Conservation (phyloP, 352 stramenopile species). For the Pythium brassicae region DNA sequence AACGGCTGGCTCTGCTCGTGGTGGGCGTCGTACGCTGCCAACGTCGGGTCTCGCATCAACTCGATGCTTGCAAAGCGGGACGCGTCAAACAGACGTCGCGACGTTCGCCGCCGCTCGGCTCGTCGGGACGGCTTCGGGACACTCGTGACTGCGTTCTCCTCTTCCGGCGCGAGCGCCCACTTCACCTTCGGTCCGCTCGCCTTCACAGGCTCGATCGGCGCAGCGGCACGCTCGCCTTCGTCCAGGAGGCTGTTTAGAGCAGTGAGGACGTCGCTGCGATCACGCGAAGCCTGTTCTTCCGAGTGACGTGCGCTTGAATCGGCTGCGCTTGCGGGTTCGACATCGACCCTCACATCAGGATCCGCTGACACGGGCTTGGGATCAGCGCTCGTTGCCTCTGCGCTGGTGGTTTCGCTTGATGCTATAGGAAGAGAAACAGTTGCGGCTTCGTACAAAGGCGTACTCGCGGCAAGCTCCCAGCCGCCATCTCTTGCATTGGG, state of each 20-base stretch:
- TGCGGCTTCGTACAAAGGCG: too few relatives aligned
- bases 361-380: too few relatives aligned
- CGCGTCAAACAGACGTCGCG: slow-evolving; percentile 22
- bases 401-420: too few relatives aligned
- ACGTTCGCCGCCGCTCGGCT: slow-evolving; percentile 27
- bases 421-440: too few relatives aligned
- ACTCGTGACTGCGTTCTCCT: neutral
- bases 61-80: slow-evolving; percentile 21
- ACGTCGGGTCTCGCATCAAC: slow-evolving; percentile 29
- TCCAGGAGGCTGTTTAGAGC: neutral
- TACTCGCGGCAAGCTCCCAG: too few relatives aligned
- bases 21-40: slow-evolving; percentile 52
- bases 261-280: neutral
- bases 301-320: neutral
- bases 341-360: too few relatives aligned
- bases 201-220: neutral
- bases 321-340: too few relatives aligned
- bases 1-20: slow-evolving; percentile 49
- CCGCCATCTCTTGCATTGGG: neutral
- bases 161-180: slow-evolving; percentile 1
- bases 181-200: neutral
- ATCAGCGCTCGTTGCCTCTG: too few relatives aligned
- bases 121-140: slow-evolving; percentile 1
- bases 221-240: neutral
- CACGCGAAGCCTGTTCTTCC: neutral